Percentiles rank a stretch among this genome's conserved stretches.
phyloP scores from a whole-genome alignment of 2,329 filamentous ascomycete genomes.

The Incumbomyces delicatus region DNA sequence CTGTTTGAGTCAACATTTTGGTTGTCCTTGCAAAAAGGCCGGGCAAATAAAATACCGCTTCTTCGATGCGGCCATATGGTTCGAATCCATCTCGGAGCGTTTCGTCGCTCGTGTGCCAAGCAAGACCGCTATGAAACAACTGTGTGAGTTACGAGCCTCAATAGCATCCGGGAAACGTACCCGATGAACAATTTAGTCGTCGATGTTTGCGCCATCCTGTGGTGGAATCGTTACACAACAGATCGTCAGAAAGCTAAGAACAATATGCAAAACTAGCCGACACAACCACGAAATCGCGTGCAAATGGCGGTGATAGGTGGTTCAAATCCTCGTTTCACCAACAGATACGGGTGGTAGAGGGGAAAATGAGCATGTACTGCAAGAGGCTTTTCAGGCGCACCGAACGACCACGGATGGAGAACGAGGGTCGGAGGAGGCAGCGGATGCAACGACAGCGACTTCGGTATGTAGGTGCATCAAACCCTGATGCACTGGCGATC shows the following conservation, averaged over 20 bases:
- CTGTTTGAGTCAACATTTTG: slow-evolving; percentile 37
- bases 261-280: too few species aligned
- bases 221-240: neutral
- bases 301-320: too few species aligned
- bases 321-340: too few species aligned
- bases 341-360: too few species aligned
- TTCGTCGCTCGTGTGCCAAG: slow-evolving; percentile 92
- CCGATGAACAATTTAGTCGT: slow-evolving; percentile 23
- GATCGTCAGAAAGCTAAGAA: neutral
- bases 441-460: neutral
- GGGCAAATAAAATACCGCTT: slow-evolving; percentile 64
- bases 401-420: neutral
- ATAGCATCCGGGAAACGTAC: slow-evolving; percentile 12
- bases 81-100: slow-evolving; percentile 86
- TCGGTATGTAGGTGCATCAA: neutral
- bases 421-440: neutral
- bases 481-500: neutral
- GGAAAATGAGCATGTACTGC: too few species aligned
- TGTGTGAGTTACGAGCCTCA: slow-evolving; percentile 8
- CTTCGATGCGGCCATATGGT: slow-evolving; percentile 80
- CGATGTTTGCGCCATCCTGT: slow-evolving; percentile 1
- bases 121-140: slow-evolving; percentile 63
- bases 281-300: too few species aligned
- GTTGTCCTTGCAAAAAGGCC: slow-evolving; percentile 13
- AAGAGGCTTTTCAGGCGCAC: too few species aligned